These are phyloP conservation scores for Xylaria arbuscula DNA, from an alignment of 2,329 filamentous ascomycete genomes.

Conservation along the genomic window DNA sequence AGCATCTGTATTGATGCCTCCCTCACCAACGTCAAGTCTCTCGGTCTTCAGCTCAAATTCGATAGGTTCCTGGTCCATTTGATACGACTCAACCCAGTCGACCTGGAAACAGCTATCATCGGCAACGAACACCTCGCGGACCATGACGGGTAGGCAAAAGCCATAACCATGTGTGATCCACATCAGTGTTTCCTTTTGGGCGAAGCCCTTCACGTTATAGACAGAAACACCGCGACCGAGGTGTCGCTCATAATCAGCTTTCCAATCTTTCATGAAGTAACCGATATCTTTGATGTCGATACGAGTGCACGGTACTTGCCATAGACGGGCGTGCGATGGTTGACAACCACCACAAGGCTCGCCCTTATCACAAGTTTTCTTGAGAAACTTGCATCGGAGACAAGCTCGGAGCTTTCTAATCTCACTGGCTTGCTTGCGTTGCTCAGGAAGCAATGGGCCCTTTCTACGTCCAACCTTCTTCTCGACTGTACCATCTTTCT, in stretches of 20 bases:
- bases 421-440: conserved; percentile 95
- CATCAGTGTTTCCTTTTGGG: conserved; percentile 74
- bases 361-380: conserved; percentile 98
- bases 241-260: conserved; percentile 94
- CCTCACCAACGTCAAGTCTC: conserved; percentile 87
- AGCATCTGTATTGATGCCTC: conserved; percentile 83
- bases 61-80: conserved; percentile 74
- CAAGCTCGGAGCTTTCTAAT: conserved; percentile 95
- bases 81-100: conserved; percentile 89
- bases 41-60: conserved; percentile 89
- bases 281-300: conserved; percentile 99
- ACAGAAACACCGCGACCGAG: conserved; percentile 88
- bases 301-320: conserved; percentile 97
- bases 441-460: conserved; percentile 90
- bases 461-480: conserved; percentile 93
- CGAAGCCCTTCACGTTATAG: conserved; percentile 91
- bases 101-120: conserved; percentile 93
- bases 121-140: conserved; percentile 90
- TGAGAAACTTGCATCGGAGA: conserved; percentile 96
- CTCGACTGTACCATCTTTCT: conserved; percentile 81
- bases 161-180: conserved; percentile 98
- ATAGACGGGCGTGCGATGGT: conserved; percentile 92
- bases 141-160: conserved; percentile 90
- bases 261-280: conserved; percentile 99
- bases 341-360: conserved; percentile 96